These are phyloP conservation scores for Leccinum aurantiacum DNA, from an alignment of 768 basidiomycete genomes.

Conservation along the genomic window DNA sequence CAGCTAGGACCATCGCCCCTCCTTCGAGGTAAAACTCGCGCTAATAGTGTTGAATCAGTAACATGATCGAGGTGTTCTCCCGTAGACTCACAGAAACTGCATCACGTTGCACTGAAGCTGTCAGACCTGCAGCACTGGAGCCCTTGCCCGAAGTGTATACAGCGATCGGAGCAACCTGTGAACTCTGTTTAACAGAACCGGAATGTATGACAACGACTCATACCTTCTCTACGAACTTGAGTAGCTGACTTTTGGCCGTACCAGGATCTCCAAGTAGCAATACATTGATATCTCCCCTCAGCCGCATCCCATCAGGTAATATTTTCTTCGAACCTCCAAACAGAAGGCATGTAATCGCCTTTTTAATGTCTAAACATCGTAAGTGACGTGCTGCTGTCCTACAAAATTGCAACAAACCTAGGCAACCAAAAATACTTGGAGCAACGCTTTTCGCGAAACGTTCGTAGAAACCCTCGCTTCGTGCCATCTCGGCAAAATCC, in stretches of 20 bases:
- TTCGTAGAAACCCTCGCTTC: conserved; percentile 89
- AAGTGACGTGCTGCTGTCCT: conserved; percentile 1
- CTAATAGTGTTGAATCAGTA: conserved; percentile 40
- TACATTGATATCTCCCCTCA: conserved; percentile 98
- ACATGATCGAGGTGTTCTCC: not conserved
- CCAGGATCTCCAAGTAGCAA: conserved; percentile 95
- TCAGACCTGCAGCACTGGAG: conserved; percentile 96
- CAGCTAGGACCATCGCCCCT: conserved; percentile 98
- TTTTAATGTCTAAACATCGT: conserved; percentile 84
- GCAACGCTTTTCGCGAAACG: conserved; percentile 92
- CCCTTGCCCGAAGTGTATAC: conserved; percentile 99
- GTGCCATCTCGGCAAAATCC: conserved; percentile 88
- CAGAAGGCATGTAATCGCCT: conserved; percentile 92
- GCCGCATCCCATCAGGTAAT: conserved; percentile 93
- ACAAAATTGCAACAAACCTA: conserved; percentile 51
- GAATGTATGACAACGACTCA: not conserved
- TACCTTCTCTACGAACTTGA: conserved; percentile 98
- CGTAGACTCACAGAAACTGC: conserved; percentile 68
- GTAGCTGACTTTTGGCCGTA: conserved; percentile 95
- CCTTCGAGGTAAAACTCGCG: conserved; percentile 99
- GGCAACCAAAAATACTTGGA: conserved; percentile 94
- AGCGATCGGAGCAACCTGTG: conserved; percentile 91
- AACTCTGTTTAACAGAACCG: conserved; percentile 2
- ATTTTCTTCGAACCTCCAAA: conserved; percentile 98
- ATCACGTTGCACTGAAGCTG: conserved; percentile 95